phyloP scores from a whole-genome alignment of 2,329 filamentous ascomycete genomes.

The Blumeria graminis region DNA sequence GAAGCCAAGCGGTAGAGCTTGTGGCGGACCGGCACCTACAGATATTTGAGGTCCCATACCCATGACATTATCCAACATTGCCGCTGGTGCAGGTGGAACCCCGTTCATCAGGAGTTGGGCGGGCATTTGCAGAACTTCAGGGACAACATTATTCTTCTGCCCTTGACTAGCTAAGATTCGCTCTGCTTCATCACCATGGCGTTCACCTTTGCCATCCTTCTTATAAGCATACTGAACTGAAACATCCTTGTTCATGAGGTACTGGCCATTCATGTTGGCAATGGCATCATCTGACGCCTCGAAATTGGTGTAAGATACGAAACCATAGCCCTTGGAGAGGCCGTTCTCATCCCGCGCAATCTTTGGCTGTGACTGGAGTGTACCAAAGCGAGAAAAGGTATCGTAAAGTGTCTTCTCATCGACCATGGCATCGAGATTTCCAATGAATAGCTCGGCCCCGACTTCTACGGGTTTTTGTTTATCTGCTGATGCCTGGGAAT shows the following conservation, averaged over 20 bases:
- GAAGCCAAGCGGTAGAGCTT: conserved; percentile 12
- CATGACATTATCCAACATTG: conserved; percentile 16
- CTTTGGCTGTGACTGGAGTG: conserved; percentile 64
- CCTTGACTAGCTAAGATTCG: conserved; percentile 76
- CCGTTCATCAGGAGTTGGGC: conserved; percentile 19
- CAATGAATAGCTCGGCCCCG: conserved; percentile 88
- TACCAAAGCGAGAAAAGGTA: conserved; percentile 80
- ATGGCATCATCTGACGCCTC: conserved; percentile 84
- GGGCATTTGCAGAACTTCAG: conserved; percentile 26
- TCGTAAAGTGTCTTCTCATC: conserved; percentile 93
- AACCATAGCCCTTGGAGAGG: conserved; percentile 84
- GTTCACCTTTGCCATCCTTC: conserved; percentile 92
- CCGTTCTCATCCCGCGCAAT: conserved; percentile 76
- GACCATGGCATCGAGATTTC: conserved; percentile 82
- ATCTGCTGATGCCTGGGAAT: conserved; percentile 44
- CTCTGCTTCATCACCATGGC: conserved; percentile 86
- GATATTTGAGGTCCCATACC: conserved; percentile 2
- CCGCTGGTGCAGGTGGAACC: conserved; percentile 18
- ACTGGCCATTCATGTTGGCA: conserved; percentile 83
- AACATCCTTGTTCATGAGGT: conserved; percentile 89
- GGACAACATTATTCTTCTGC: conserved; percentile 79
- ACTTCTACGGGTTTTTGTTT: conserved; percentile 87
- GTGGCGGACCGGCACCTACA: conserved; percentile 6
- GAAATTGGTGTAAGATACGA: conserved; percentile 81
- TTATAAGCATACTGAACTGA: conserved; percentile 97